Conservation (phyloP, 345 rosid genomes). For the Syzygium aromaticum region DNA sequence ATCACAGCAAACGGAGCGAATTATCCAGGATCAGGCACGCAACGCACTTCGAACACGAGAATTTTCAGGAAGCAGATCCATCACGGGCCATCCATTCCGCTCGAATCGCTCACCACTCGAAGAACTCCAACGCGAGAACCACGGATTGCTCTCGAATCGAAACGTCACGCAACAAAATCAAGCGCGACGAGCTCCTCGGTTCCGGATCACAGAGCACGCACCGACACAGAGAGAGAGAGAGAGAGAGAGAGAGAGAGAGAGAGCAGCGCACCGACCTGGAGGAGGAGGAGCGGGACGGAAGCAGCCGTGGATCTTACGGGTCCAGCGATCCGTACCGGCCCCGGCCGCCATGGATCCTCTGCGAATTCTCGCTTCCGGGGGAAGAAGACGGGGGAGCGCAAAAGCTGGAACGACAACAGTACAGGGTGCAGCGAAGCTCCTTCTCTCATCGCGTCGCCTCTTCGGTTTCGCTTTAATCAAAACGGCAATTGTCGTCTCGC, state of each 20-base stretch:
- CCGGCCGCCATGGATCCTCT: not conserved
- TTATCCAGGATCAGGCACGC: not conserved
- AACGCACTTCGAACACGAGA: not conserved
- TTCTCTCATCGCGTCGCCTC: not conserved
- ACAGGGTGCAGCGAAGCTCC: not conserved
- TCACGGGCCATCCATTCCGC: not conserved
- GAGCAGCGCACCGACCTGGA: not conserved
- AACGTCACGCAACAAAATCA: not conserved
- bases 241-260: not conserved
- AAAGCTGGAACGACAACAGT: accelerated
- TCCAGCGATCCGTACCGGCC: not conserved
- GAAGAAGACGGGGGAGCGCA: not conserved
- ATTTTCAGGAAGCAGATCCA: not conserved
- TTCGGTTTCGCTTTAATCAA: not conserved
- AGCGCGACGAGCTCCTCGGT: not conserved
- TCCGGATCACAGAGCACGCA: not conserved
- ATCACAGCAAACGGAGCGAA: not conserved
- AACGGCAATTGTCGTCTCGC: not conserved
- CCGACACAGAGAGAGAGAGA: not conserved
- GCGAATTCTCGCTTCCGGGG: not conserved
- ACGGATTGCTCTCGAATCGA: not conserved
- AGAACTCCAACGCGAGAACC: not conserved
- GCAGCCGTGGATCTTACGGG: not conserved
- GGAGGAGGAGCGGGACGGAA: not conserved
- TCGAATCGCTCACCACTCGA: not conserved